Evolutionary conservation across 176 grass and related monocot species (phyloP), one percentile per base, ranked within the genome.

Genomic region (Oropetium thomaeum): DNA sequence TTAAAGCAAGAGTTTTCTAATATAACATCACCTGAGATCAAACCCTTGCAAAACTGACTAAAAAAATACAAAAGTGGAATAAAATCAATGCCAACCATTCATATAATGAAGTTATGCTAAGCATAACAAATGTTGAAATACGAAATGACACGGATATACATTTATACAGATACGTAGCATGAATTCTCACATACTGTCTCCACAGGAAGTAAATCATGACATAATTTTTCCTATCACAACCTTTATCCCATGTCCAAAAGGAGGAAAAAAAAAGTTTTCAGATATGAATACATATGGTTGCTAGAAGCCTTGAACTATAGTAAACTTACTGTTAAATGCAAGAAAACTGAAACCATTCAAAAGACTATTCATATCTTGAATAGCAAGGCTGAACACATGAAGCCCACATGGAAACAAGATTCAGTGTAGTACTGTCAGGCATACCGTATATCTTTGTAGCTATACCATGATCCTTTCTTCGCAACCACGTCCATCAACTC

Each of bases 391-490:
- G 82, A 73, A 51, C 1, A 78, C 29, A 45, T 33, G 5, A 82
- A 72, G 32, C 8, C 39, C 38, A 27, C 48, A 87, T 72, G 25
- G 40, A 52, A 78, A 82, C 61, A 39, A 16, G n/a, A 53, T 7
- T 17, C 20, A 58, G 58, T 13, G n/a, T n/a, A n/a, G 17, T 4
- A 70, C 41, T 52, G 9, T 44, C 40, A 38, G 17, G 54, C 52
- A 45, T 64, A 98, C 96, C 96, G 94, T 68, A 86, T 79, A 70
- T 98, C 96, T 76, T 79, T 86, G 55, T 95, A 95, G 69, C 89
- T 92, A 66, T 98, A 98, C 96, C 96, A 99, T 59, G 96, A 92
- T 38, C 96, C 96, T 51, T 89, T 95, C 87, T 90, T 99, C 25
- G 73, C 79, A 79, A 99, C 89, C 63, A 95, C 87, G 55, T 99